A percentile compares a stretch with the other conserved stretches of the same genome.
phyloP scores from a whole-genome alignment of 108 stramenopile genomes.

The Nitzschia sp. region DNA sequence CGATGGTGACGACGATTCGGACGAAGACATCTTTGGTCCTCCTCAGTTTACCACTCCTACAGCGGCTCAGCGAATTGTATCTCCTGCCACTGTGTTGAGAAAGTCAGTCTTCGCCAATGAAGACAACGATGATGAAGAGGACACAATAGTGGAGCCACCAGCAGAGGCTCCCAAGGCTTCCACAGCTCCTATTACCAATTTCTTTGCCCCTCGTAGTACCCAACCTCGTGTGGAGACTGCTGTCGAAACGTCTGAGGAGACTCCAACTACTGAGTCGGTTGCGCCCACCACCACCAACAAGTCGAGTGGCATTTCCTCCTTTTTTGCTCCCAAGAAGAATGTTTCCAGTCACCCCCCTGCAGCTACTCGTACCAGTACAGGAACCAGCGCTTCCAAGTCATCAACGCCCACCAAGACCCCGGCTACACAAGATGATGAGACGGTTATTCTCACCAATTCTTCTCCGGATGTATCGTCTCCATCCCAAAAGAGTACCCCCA shows the following conservation, averaged over 20 bases:
- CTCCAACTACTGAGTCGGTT: background rate
- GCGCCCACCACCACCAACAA: background rate
- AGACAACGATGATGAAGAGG: constrained; percentile 19
- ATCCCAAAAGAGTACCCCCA: background rate
- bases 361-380: background rate
- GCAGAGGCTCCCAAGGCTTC: background rate
- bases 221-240: background rate
- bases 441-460: background rate
- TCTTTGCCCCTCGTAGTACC: constrained; percentile 7
- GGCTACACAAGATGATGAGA: background rate
- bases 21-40: constrained; percentile 21
- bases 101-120: background rate
- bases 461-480: no score
- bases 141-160: background rate
- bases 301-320: background rate
- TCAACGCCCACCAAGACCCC: background rate
- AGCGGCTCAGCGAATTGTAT: constrained; percentile 3
- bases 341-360: background rate
- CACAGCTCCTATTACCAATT: background rate
- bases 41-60: constrained; percentile 13
- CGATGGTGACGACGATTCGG: constrained; percentile 41
- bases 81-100: constrained; percentile 1
- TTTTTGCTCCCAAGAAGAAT: constrained; percentile 12
- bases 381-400: background rate
- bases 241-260: background rate